phyloP scores from a whole-genome alignment of 2,329 filamentous ascomycete genomes.

The Cyclaneusma minus region DNA sequence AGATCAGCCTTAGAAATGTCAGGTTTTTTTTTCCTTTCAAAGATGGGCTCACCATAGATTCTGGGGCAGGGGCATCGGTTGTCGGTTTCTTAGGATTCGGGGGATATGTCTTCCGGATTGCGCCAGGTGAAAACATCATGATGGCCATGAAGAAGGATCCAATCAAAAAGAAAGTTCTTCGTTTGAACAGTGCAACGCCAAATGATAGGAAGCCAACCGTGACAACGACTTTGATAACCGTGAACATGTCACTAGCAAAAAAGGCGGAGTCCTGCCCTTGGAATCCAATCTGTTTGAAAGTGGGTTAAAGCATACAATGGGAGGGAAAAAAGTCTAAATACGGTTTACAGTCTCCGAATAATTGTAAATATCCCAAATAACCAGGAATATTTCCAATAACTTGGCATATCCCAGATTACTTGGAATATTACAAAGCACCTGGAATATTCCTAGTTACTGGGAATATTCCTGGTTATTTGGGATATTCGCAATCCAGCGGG shows the following conservation, averaged over 20 bases:
- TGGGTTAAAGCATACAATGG: no score
- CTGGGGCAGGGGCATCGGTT: constrained; percentile 1
- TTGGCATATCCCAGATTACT: no score
- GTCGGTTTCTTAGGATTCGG: constrained; percentile 14
- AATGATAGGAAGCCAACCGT: constrained; percentile 4
- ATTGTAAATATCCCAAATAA: no score
- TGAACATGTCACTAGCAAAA: constrained; percentile 7
- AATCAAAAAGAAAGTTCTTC: constrained; percentile 22
- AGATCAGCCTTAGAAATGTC: no score
- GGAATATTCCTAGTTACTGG: no score
- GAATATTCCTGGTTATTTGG: no score
- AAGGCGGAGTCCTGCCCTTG: constrained; percentile 7
- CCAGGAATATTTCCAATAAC: no score
- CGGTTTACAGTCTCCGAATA: no score
- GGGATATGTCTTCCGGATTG: constrained; percentile 30
- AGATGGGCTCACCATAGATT: constrained; percentile 3
- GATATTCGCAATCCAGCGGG: no score
- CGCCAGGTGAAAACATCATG: constrained; percentile 35
- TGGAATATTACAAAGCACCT: no score
- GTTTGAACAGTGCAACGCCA: neutral
- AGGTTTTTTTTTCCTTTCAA: no score
- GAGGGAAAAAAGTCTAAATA: no score
- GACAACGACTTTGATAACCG: constrained; percentile 5
- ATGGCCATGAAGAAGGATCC: constrained; percentile 32
- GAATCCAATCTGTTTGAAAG: constrained; percentile 7